phyloP scores from a whole-genome alignment of 805 yeast species.

The Maudiozyma pseudohumilis region DNA sequence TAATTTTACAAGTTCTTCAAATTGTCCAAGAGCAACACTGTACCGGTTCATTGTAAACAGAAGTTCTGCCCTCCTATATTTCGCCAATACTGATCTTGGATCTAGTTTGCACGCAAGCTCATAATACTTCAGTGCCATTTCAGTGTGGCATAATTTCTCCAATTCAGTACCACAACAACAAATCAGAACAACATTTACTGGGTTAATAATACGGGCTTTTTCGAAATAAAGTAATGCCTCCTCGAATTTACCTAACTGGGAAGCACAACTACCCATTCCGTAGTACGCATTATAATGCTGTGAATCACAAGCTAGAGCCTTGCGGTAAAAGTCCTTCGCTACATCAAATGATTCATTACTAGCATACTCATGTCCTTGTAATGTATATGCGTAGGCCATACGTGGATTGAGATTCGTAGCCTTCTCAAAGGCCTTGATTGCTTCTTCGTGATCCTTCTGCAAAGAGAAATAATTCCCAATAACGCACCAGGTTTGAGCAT shows the following conservation, averaged over 20 bases:
- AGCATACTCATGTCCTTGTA: slow-evolving; percentile 87
- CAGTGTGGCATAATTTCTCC: slow-evolving; percentile 61
- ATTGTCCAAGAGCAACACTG: slow-evolving; percentile 61
- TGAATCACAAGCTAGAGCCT: slow-evolving; percentile 65
- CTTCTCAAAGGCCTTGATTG: slow-evolving; percentile 75
- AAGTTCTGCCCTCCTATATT: slow-evolving; percentile 81
- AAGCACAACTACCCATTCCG: slow-evolving; percentile 89
- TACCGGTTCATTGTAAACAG: slow-evolving; percentile 62
- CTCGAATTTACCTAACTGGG: slow-evolving; percentile 73
- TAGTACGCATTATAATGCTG: slow-evolving; percentile 90
- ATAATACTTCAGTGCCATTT: slow-evolving; percentile 71
- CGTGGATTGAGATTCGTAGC: slow-evolving; percentile 59
- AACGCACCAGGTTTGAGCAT: slow-evolving; percentile 85
- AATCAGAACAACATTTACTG: slow-evolving; percentile 76
- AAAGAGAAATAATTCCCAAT: slow-evolving; percentile 84
- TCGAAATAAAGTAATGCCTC: slow-evolving; percentile 81
- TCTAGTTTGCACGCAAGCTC: slow-evolving; percentile 75
- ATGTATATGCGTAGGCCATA: slow-evolving; percentile 81
- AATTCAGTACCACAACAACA: slow-evolving; percentile 92
- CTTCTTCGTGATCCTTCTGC: slow-evolving; percentile 77
- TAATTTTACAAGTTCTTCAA: slow-evolving; percentile 58
- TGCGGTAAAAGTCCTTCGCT: slow-evolving; percentile 75
- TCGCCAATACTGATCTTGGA: slow-evolving; percentile 75
- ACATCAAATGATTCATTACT: slow-evolving; percentile 83
- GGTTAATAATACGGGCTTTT: slow-evolving; percentile 81